phyloP scores from a whole-genome alignment of 106 monocot species.

The Vanilla planifolia region DNA sequence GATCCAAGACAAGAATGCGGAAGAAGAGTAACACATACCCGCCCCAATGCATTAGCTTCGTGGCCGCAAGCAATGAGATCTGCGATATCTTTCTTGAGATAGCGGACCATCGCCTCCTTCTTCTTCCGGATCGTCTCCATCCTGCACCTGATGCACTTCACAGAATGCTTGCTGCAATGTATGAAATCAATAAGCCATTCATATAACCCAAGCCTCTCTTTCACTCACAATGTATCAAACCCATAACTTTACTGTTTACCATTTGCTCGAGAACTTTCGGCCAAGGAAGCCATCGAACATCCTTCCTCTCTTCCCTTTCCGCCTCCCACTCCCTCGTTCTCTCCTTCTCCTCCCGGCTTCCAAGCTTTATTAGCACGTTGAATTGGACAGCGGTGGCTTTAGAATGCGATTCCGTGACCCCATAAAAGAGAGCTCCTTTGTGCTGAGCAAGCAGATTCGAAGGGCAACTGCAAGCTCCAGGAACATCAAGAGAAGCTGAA shows the following conservation, averaged over 20 bases:
- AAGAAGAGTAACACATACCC: slow-evolving; percentile 58
- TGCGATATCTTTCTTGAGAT: slow-evolving; percentile 72
- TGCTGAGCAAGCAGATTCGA: too few species aligned
- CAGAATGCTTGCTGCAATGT: slow-evolving; percentile 59
- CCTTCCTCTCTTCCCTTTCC: slow-evolving; percentile 4
- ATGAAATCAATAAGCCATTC: not conserved
- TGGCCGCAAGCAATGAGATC: slow-evolving; percentile 56
- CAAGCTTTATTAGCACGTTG: too few species aligned
- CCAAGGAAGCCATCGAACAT: slow-evolving; percentile 68
- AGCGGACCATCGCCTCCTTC: slow-evolving; percentile 57
- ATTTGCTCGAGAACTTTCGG: slow-evolving; percentile 69
- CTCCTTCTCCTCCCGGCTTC: too few species aligned
- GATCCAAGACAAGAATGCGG: too few species aligned
- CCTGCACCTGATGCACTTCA: slow-evolving; percentile 60
- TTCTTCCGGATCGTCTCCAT: slow-evolving; percentile 51
- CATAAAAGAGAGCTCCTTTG: too few species aligned
- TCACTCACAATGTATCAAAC: not conserved
- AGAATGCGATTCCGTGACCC: too few species aligned
- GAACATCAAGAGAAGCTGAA: too few species aligned
- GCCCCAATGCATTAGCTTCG: slow-evolving; percentile 48
- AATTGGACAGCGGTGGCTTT: too few species aligned
- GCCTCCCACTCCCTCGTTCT: not conserved
- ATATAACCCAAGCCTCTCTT: not conserved
- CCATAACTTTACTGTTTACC: slow-evolving; percentile 23
- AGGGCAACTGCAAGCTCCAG: too few species aligned